Base-by-base conservation (phyloP, 768 basidiomycete genomes). In the Agaricus blazei region DNA sequence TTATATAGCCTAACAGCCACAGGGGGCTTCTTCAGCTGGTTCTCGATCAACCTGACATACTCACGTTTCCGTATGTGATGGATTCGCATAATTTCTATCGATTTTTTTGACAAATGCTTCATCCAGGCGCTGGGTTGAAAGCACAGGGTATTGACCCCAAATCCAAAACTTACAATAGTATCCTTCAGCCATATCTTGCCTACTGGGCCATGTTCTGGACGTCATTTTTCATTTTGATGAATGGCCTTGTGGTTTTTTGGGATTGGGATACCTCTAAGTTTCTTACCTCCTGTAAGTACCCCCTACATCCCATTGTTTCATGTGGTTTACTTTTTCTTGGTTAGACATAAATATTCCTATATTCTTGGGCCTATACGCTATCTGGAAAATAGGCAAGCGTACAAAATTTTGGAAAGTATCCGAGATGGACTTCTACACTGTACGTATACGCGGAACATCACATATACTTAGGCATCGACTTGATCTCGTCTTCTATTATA, bases 381-480 rank as follows among this genome's bases (percentile, higher is more conserved):
- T 75, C 5, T 79, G 72, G 61, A 80, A 79, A 63, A 45, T 73
- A 23, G 11, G 56, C 8, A 76, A 75, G 60, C 64, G 67, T 23
- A 77, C 75, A 14, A 68, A 62, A 48, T 61, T 77, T 42, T 85
- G 84, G 84, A 78, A 74, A 56, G 73, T 81, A 2, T 54, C 73
- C 24, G 81, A 89, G 60, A 85, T 88, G 80, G 88, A 89, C 66
- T 85, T 88, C 57, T 78, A 82, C 57, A 85, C 86, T 37, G 84
- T 83, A 55, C 52, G 80, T 67, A 19, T 19, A 19, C 19, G 19
- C 19, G 19, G 24, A 51, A 12, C 42, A 46, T 41, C 34, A 19
- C 24, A 28, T 14, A 4, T 23, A 3, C 19, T 12, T 36, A 12
- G 5, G 3, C n/a, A 50, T 12, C 11, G 44, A 8, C 3, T 53